A percentile compares a stretch with the other conserved stretches of the same genome.
These are phyloP conservation scores for Eucalyptus pumila DNA, from an alignment of 345 rosid genomes.

Conservation along the genomic window DNA sequence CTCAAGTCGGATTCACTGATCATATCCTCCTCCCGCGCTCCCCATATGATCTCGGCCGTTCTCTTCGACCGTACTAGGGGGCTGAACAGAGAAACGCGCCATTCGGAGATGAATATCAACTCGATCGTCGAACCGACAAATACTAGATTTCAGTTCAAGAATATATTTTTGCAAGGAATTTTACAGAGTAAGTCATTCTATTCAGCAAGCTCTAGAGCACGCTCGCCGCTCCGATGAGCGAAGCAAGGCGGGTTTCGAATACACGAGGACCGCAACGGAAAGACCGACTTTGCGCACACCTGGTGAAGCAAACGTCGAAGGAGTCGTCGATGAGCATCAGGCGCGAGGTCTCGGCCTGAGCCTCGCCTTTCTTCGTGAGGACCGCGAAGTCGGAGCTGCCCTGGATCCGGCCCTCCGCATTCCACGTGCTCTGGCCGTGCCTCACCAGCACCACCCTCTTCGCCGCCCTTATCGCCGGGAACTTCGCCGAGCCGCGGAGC, in stretches of 20 bases:
- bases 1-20: conserved; percentile 55
- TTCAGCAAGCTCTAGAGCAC: not conserved
- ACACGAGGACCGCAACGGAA: not conserved
- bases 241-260: not conserved
- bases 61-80: conserved; percentile 73
- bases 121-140: not conserved
- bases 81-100: conserved; percentile 8
- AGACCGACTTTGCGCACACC: conserved; percentile 13
- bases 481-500: conserved; percentile 13
- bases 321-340: conserved; percentile 77
- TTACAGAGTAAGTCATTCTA: not conserved
- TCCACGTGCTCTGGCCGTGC: conserved; percentile 99
- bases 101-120: not conserved
- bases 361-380: conserved; percentile 80
- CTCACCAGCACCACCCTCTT: conserved; percentile 87
- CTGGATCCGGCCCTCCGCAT: conserved; percentile 86
- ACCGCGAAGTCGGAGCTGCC: conserved; percentile 87
- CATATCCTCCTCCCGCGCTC: conserved; percentile 43
- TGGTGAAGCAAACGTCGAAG: conserved; percentile 75
- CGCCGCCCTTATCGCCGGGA: conserved; percentile 36
- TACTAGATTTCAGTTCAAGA: not conserved
- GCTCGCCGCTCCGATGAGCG: not conserved
- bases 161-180: not conserved
- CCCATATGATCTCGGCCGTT: conserved; percentile 91
- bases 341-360: conserved; percentile 82